Percentiles rank a stretch among this genome's conserved stretches.
These are phyloP conservation scores for Xylaria hypoxylon DNA, from an alignment of 2,329 filamentous ascomycete species.

Conservation along the genomic window DNA sequence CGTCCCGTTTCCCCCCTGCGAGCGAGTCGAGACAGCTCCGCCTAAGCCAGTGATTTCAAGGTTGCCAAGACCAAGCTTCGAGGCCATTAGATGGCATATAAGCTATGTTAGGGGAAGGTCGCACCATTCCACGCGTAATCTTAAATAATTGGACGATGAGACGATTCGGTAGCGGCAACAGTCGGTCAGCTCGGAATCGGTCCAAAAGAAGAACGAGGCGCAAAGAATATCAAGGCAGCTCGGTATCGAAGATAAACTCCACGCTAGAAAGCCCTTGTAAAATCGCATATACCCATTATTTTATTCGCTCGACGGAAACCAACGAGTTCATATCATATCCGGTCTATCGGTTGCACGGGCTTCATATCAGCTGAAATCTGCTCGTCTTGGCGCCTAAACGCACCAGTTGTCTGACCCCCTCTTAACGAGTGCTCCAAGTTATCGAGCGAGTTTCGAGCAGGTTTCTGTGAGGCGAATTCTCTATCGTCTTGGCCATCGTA, in stretches of 20 bases:
- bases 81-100: background rate
- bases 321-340: constrained; percentile 28
- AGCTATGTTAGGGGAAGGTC: no score
- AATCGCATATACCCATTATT: constrained; percentile 13
- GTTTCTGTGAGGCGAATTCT: constrained; percentile 21
- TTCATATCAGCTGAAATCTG: constrained; percentile 39
- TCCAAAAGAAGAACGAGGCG: constrained; percentile 8
- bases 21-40: background rate
- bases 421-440: constrained; percentile 37
- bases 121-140: background rate
- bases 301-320: constrained; percentile 3
- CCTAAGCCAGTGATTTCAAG: background rate
- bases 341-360: constrained; percentile 36
- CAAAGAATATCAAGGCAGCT: constrained; percentile 24
- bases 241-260: constrained; percentile 35
- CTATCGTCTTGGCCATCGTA: background rate
- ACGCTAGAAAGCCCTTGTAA: constrained; percentile 28
- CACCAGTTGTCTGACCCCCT: constrained; percentile 35
- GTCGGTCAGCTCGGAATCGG: constrained; percentile 7
- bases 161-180: background rate
- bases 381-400: constrained; percentile 38
- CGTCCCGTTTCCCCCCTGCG: background rate
- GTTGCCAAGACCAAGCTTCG: constrained; percentile 1
- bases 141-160: no score
- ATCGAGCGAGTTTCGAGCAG: constrained; percentile 29